These are phyloP conservation scores for Lecanicillium sp. DNA, from an alignment of 2,329 filamentous ascomycete genomes.

Conservation along the genomic window DNA sequence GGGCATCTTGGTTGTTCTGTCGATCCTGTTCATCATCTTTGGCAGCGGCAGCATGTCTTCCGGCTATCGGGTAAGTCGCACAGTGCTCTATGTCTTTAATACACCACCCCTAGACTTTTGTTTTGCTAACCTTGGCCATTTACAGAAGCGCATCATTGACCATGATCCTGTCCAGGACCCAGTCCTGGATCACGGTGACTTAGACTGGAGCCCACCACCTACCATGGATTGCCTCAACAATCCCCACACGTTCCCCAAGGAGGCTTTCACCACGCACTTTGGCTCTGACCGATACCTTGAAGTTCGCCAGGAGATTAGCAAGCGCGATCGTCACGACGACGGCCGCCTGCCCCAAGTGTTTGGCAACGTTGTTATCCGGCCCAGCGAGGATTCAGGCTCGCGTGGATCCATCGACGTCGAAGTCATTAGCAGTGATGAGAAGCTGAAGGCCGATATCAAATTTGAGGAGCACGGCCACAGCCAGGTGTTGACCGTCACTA, in stretches of 20 bases:
- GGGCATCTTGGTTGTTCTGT: constrained; percentile 23
- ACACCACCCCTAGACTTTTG: background rate
- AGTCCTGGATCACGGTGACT: constrained; percentile 11
- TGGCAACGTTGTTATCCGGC: constrained; percentile 38
- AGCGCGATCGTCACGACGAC: constrained; percentile 9
- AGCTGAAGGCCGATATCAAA: constrained; percentile 25
- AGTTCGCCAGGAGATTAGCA: constrained; percentile 29
- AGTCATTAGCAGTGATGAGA: constrained; percentile 35
- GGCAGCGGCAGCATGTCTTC: constrained; percentile 13
- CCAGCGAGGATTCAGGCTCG: constrained; percentile 16
- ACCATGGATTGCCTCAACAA: constrained; percentile 17
- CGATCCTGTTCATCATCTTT: constrained; percentile 21
- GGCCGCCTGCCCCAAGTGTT: constrained; percentile 28
- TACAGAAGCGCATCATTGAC: constrained; percentile 15
- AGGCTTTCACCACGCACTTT: constrained; percentile 23
- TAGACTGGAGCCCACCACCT: constrained; percentile 19
- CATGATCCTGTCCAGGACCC: constrained; percentile 17
- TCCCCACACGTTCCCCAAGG: constrained; percentile 12
- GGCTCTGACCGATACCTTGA: constrained; percentile 24
- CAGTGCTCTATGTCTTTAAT: background rate
- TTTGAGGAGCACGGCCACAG: constrained; percentile 19
- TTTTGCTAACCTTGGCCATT: constrained; percentile 1
- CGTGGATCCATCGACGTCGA: constrained; percentile 35
- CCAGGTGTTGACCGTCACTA: constrained; percentile 31
- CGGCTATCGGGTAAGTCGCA: constrained; percentile 21